phyloP scores from a whole-genome alignment of 352 stramenopile species.

The Hyaloperonospora brassicae region DNA sequence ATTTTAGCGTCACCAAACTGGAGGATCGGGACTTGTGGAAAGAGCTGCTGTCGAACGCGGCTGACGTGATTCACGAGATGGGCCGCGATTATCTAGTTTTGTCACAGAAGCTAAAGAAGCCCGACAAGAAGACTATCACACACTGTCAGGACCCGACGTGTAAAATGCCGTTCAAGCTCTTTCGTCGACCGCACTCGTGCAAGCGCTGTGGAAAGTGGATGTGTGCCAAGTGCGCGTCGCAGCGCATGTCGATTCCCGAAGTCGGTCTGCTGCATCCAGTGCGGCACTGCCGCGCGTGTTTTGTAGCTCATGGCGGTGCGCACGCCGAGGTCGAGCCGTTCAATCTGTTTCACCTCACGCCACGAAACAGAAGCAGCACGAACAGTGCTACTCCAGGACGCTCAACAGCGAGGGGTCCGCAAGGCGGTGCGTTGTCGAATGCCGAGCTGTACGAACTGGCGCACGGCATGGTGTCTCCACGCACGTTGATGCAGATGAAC shows the following conservation, averaged over 20 bases:
- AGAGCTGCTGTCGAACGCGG: slow-evolving; percentile 51
- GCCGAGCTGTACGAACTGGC: slow-evolving; percentile 76
- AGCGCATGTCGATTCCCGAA: slow-evolving; percentile 76
- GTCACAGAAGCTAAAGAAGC: slow-evolving; percentile 69
- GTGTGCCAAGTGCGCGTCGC: slow-evolving; percentile 72
- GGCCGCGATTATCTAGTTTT: slow-evolving; percentile 55
- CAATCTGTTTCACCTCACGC: slow-evolving; percentile 46
- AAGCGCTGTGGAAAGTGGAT: slow-evolving; percentile 83
- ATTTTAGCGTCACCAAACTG: slow-evolving; percentile 81
- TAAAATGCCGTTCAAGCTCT: slow-evolving; percentile 72
- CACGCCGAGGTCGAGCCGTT: slow-evolving; percentile 58
- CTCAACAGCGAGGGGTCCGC: slow-evolving; percentile 8
- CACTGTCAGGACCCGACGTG: slow-evolving; percentile 68
- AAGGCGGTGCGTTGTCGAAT: slow-evolving; percentile 41
- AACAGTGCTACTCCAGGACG: slow-evolving; percentile 13
- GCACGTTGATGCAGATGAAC: slow-evolving; percentile 57
- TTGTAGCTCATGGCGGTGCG: slow-evolving; percentile 54
- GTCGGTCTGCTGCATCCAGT: slow-evolving; percentile 69
- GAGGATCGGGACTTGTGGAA: slow-evolving; percentile 81
- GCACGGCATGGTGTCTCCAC: slow-evolving; percentile 68
- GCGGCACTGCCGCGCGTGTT: slow-evolving; percentile 72
- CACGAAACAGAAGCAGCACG: slow-evolving; percentile 5
- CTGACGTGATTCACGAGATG: slow-evolving; percentile 56
- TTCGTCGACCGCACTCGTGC: slow-evolving; percentile 72
- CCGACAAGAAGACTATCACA: slow-evolving; percentile 74